Evolutionary conservation across 108 stramenopile genomes (phyloP).

Genomic region (Poteriospumella lacustris): DNA sequence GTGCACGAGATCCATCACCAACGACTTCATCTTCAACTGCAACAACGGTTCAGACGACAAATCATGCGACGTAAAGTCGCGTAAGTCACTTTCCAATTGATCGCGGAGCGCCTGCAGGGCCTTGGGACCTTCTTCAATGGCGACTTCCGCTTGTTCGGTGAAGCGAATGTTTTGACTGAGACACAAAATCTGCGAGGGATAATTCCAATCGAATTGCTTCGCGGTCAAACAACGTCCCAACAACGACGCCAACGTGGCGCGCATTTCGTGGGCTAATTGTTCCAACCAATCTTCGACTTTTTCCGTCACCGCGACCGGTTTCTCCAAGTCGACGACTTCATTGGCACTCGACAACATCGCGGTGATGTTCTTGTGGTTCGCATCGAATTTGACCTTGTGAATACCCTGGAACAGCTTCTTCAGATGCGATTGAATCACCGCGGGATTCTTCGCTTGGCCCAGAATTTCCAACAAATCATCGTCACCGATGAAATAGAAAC

Average conservation of each 20-base stretch:
- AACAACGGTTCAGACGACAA: slow-evolving; percentile 49
- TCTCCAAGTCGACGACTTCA: slow-evolving; percentile 48
- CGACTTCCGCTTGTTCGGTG: slow-evolving; percentile 50
- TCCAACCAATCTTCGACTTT: slow-evolving; percentile 62
- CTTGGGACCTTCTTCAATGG: slow-evolving; percentile 36
- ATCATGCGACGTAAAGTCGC: slow-evolving; percentile 54
- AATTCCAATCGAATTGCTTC: slow-evolving; percentile 32
- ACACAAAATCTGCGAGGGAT: slow-evolving; percentile 53
- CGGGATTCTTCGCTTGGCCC: slow-evolving; percentile 58
- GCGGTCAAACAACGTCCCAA: slow-evolving; percentile 40
- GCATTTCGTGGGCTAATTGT: slow-evolving; percentile 49
- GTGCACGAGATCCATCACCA: slow-evolving; percentile 61
- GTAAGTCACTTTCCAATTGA: slow-evolving; percentile 32
- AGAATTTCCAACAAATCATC: slow-evolving; percentile 65
- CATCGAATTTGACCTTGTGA: slow-evolving; percentile 51
- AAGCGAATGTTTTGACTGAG: slow-evolving; percentile 55
- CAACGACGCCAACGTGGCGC: slow-evolving; percentile 46
- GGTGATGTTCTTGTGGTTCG: slow-evolving; percentile 38
- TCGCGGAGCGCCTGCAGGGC: slow-evolving; percentile 32
- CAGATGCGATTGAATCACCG: slow-evolving; percentile 59
- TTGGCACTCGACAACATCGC: slow-evolving; percentile 44
- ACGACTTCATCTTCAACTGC: slow-evolving; percentile 60
- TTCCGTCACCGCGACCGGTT: slow-evolving; percentile 46
- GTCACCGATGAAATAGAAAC: slow-evolving; percentile 68
- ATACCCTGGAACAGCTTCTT: slow-evolving; percentile 67